Conservation (phyloP, 2,329 filamentous ascomycete species). For the Emericellopsis cladophorae region DNA sequence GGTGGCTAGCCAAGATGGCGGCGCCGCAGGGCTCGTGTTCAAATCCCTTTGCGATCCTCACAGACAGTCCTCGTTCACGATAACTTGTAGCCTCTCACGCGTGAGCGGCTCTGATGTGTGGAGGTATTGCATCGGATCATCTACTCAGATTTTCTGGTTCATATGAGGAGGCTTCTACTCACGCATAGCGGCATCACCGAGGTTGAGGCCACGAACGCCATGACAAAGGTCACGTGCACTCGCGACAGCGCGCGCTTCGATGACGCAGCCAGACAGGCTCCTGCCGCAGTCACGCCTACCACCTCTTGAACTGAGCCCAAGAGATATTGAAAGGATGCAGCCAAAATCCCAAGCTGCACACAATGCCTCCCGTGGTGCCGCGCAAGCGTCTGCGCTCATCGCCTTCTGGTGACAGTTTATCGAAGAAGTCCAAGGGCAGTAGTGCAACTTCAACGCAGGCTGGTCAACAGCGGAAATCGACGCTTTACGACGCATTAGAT, state of each 20-base stretch:
- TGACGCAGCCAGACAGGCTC: constrained; percentile 9
- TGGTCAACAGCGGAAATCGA: constrained; percentile 31
- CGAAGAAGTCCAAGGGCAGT: constrained; percentile 8
- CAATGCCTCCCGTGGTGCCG: constrained; percentile 56
- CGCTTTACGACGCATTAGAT: constrained; percentile 50
- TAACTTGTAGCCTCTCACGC: too few species aligned
- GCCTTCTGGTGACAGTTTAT: constrained; percentile 10
- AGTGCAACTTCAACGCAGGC: constrained; percentile 3
- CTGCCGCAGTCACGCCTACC: background rate
- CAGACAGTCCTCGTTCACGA: too few species aligned
- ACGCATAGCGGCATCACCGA: too few species aligned
- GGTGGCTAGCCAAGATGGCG: constrained; percentile 6
- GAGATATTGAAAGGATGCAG: constrained; percentile 3
- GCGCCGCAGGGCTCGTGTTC: too few species aligned
- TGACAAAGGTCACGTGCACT: constrained; percentile 11
- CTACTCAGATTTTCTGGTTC: too few species aligned
- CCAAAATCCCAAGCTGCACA: constrained; percentile 3
- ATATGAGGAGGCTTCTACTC: too few species aligned
- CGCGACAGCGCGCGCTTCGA: constrained; percentile 13
- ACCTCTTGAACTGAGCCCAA: background rate
- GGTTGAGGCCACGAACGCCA: too few species aligned
- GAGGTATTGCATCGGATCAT: too few species aligned
- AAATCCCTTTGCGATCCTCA: too few species aligned
- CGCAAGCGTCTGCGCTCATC: constrained; percentile 50
- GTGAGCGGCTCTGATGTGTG: too few species aligned